Base-by-base conservation (phyloP, 139 green algal genomes). In the Picochlorum sp. region DNA sequence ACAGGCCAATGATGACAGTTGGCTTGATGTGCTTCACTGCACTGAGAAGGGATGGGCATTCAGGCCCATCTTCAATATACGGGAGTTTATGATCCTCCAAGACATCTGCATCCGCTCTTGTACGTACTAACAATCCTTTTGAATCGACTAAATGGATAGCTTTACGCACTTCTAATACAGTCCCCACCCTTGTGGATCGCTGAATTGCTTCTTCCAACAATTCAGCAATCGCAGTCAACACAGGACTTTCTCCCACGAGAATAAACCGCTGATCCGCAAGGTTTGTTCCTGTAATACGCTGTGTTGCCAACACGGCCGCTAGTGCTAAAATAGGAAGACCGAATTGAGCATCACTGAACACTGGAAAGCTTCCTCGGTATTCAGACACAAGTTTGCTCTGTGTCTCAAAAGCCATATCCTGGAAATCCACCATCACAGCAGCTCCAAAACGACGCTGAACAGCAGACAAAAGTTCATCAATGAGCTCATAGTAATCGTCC, bases 391-490 rank as follows among this genome's bases (percentile, higher is more conserved):
- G 73, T 63, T 84, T 83, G 51, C 47, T 65, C 41, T 83, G 73
- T 57, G 83, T 90, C 49, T 83, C 82, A 57, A 85, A 85, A 13
- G 70, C 50, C 82, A 94, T 89, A 77, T 86, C 81, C 47, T 87
- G 79, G 51, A 91, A 86, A 65, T 92, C 82, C 13, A 96, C 73
- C 49, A 96, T 57, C 18, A 85, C 80, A n/a, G 80, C 85, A 71
- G 85, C 85, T 52, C 89, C 89, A 58, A 86, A 96, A 2, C 88
- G 68, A 10, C 74, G 70, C 50, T 69, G 72, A 6, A 90, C 83
- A 0, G 83, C 85, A 1, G 68, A 78, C 2, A 96, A 69, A 49
- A 94, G 82, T 76, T 96, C 89, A 45, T 95, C 86, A 51, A 93
- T 62, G 3, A 96, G 79, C 61, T 86, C 83, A 45, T 81, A 78